These are phyloP conservation scores for Taphrina communis DNA, from an alignment of 1,139 yeast genomes.

Conservation along the genomic window DNA sequence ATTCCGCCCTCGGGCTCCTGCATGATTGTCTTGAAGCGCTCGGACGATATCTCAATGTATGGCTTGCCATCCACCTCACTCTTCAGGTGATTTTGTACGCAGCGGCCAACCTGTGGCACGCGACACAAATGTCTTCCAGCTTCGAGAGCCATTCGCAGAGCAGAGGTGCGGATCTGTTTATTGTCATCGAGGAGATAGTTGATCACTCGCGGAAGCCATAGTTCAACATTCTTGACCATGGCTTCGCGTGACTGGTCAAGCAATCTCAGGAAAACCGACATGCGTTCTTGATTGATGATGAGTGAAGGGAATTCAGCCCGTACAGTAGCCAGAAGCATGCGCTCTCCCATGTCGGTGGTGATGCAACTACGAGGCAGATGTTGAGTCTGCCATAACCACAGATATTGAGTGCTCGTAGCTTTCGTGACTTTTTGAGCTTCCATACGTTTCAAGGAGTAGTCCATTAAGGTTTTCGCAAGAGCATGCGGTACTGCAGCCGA, in stretches of 20 bases:
- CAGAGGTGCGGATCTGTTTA: slow-evolving; percentile 9
- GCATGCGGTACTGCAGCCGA: slow-evolving; percentile 42
- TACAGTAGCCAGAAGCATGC: slow-evolving; percentile 34
- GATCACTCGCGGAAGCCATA: slow-evolving; percentile 28
- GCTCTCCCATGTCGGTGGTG: slow-evolving; percentile 33
- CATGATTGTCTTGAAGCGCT: slow-evolving; percentile 41
- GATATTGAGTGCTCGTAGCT: slow-evolving; percentile 39
- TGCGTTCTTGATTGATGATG: slow-evolving; percentile 38
- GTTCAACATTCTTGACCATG: slow-evolving; percentile 6
- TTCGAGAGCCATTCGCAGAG: slow-evolving; percentile 10
- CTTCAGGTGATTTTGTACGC: slow-evolving; percentile 33
- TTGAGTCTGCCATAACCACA: slow-evolving; percentile 41
- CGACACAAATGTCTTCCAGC: slow-evolving; percentile 15
- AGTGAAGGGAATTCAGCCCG: slow-evolving; percentile 36
- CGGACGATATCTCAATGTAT: slow-evolving; percentile 40
- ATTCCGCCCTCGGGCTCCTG: slow-evolving; percentile 43
- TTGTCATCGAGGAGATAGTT: slow-evolving; percentile 18
- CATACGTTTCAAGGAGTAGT: slow-evolving; percentile 41
- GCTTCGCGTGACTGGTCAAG: slow-evolving; percentile 40
- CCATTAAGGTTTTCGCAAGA: slow-evolving; percentile 42
- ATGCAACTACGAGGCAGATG: slow-evolving; percentile 31
- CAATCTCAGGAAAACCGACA: slow-evolving; percentile 37
- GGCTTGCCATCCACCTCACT: slow-evolving; percentile 21
- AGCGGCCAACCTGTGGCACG: slow-evolving; percentile 19
- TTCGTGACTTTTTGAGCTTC: slow-evolving; percentile 43